A percentile compares a stretch with the other conserved stretches of the same genome.
Evolutionary conservation across 2,329 filamentous ascomycete genomes (phyloP).

Genomic region (Zymoseptoria ardabiliae): DNA sequence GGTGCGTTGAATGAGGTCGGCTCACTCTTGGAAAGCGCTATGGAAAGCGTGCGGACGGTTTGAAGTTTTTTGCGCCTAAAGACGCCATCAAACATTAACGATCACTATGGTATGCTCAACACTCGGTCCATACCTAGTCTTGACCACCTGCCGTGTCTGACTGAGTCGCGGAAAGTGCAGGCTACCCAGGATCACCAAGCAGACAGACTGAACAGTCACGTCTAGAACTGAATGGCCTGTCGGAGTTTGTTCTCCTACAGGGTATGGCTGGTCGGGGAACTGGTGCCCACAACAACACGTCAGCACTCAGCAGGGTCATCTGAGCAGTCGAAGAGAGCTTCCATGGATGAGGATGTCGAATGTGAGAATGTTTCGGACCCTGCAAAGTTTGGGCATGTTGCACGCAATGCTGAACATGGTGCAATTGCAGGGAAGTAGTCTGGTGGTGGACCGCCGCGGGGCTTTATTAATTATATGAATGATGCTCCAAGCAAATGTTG

Average conservation of each 20-base stretch:
- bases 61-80: no score
- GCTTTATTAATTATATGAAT: no score
- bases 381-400: not conserved
- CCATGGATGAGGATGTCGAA: not conserved
- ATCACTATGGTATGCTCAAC: not conserved
- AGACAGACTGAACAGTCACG: not conserved
- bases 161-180: not conserved
- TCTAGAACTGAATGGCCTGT: not conserved
- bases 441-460: not conserved
- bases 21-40: conserved; percentile 20
- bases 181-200: not conserved
- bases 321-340: not conserved
- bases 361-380: not conserved
- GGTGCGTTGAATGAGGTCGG: conserved; percentile 24
- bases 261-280: not conserved
- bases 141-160: not conserved
- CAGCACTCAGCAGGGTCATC: not conserved
- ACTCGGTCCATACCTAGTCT: no score
- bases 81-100: not conserved
- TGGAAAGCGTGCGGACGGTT: conserved; percentile 10
- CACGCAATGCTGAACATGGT: not conserved
- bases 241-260: not conserved
- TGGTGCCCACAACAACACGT: not conserved
- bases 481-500: no score
- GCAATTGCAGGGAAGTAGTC: not conserved